phyloP scores from a whole-genome alignment of 192 early-diverging fungal genomes.

The Coemansia sp. region DNA sequence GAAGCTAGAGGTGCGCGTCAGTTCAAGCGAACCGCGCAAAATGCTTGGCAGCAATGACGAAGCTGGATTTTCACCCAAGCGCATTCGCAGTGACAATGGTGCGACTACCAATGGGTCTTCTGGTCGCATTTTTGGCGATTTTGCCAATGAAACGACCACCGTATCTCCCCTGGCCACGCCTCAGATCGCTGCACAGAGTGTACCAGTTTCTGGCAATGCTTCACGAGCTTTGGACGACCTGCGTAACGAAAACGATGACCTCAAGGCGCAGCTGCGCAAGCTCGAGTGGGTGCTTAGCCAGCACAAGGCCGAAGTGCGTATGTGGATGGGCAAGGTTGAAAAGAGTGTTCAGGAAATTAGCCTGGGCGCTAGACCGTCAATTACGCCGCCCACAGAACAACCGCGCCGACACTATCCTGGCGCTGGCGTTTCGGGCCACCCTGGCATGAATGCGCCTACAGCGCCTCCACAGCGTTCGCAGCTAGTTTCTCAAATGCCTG shows the following conservation, averaged over 20 bases:
- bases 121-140: conserved; percentile 6
- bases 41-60: background rate
- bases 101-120: background rate
- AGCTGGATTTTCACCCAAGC: background rate
- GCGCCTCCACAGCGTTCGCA: background rate
- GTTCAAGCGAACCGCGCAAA: background rate
- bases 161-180: background rate
- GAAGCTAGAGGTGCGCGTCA: background rate
- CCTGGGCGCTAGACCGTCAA: background rate
- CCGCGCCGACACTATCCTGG: background rate
- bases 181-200: background rate
- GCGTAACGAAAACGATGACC: conserved; percentile 45
- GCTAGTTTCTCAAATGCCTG: background rate
- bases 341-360: conserved; percentile 13
- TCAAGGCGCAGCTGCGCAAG: conserved; percentile 29
- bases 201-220: background rate
- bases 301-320: conserved; percentile 34
- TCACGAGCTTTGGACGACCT: conserved; percentile 15
- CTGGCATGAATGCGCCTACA: background rate
- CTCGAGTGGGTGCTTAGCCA: conserved; percentile 39
- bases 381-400: conserved; percentile 1
- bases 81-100: background rate
- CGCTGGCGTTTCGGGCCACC: background rate
- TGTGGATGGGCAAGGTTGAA: conserved; percentile 47
- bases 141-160: background rate